Base-by-base conservation (phyloP, 2,329 filamentous ascomycete species). In the Colletotrichum paranaense region DNA sequence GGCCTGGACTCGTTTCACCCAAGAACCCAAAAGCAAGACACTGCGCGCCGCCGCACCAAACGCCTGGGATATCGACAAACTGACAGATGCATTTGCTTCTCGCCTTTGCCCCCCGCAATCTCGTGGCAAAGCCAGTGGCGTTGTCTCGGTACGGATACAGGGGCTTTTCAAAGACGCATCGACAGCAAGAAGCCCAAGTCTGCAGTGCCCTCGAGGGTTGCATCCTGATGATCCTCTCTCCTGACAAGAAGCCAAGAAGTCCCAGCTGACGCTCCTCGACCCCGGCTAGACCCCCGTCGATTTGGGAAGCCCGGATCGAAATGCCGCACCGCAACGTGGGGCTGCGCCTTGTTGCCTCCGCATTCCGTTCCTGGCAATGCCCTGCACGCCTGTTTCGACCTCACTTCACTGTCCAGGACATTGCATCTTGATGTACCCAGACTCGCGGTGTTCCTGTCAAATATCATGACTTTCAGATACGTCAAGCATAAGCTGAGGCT, bases 361-460 rank as follows among this genome's bases (percentile, higher is more conserved):
- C 60, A 69, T 73, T 73, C 70, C 66, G 70, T 73, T 73, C 67
- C 70, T 69, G 70, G 70, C 66, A 28, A 55, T 64, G 53, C 53
- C 32, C 59, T 69, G 42, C 70, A 60, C 67, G 66, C 60, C 70
- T 73, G 49, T 73, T 73, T 70, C 66, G 67, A 73, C 70, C 60
- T 73, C 70, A 73, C 70, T 46, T 35, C 53, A 42, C 16, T 32
- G 35, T 32, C 16, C 26, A 42, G 38, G 60, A 59, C 67, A 70
- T 64, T 55, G 42, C 26, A 60, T 72, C 59, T 59, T 24, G 8
- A 32, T n/a, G 19, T 22, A 28, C 19, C 52, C 58, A 52, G 28
- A 56, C n/a, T 35, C 42, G 19, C 46, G 24, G 65, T 49, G 19
- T 22, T n/a, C 42, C 42, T 49, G 19, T 49, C 53, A 26, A 14